Conservation (phyloP, 2,329 filamentous ascomycete species). For the Trematosphaeria pertusa region DNA sequence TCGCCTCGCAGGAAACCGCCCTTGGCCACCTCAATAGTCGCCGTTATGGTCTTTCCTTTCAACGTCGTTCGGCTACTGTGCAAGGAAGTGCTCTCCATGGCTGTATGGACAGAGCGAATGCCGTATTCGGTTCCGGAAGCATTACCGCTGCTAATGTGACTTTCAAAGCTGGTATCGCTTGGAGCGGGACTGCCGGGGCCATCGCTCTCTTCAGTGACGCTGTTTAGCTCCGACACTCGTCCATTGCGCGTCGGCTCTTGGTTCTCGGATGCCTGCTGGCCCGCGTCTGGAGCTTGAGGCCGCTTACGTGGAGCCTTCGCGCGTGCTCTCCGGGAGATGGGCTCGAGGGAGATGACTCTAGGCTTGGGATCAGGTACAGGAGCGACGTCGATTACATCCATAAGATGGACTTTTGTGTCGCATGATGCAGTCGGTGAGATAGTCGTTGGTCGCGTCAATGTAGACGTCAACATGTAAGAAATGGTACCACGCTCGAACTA, state of each 20-base stretch:
- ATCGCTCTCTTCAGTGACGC: slow-evolving; percentile 40
- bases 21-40: slow-evolving; percentile 81
- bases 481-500: slow-evolving; percentile 96
- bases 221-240: slow-evolving; percentile 31
- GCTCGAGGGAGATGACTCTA: slow-evolving; percentile 84
- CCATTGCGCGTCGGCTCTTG: slow-evolving; percentile 29
- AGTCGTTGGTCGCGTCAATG: slow-evolving; percentile 84
- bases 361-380: slow-evolving; percentile 75
- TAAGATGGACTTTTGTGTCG: slow-evolving; percentile 79
- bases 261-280: slow-evolving; percentile 18
- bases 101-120: slow-evolving; percentile 49
- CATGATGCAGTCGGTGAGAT: slow-evolving; percentile 82
- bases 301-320: slow-evolving; percentile 57
- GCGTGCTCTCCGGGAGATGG: slow-evolving; percentile 74
- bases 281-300: slow-evolving; percentile 15
- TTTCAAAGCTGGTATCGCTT: slow-evolving; percentile 57
- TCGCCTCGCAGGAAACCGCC: slow-evolving; percentile 89
- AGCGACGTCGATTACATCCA: slow-evolving; percentile 86
- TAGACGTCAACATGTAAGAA: slow-evolving; percentile 88
- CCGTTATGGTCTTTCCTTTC: slow-evolving; percentile 80
- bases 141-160: slow-evolving; percentile 67
- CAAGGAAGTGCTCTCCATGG: slow-evolving; percentile 54
- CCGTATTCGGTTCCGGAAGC: slow-evolving; percentile 53
- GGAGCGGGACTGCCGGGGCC: slow-evolving; percentile 52
- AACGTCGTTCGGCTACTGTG: slow-evolving; percentile 60